A percentile compares a stretch with the other conserved stretches of the same genome.
phyloP scores from a whole-genome alignment of 257 asterid species.

The Solanum clarkiae region DNA sequence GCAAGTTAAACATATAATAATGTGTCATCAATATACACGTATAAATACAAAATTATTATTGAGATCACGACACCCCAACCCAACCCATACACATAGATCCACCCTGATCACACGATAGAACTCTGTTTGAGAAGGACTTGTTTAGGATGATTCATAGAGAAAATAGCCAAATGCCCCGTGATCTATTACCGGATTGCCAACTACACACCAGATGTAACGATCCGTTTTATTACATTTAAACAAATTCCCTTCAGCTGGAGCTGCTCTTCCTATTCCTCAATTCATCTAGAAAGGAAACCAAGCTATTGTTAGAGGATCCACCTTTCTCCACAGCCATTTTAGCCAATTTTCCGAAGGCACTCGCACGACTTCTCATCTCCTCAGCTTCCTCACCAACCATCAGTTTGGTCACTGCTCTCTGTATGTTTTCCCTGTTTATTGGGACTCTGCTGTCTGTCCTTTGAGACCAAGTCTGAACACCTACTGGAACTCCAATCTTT shows the following conservation, averaged over 20 bases:
- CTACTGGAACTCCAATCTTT: slow-evolving; percentile 22
- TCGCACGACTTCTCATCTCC: background rate
- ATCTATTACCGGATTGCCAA: too few relatives aligned
- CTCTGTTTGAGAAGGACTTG: background rate
- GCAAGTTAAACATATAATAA: too few relatives aligned
- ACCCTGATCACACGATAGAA: background rate
- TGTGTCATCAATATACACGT: too few relatives aligned
- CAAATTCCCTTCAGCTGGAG: background rate
- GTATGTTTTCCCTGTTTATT: background rate
- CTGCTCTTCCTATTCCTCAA: background rate
- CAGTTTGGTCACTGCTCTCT: background rate
- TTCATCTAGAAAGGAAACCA: background rate
- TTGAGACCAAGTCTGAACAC: slow-evolving; percentile 16
- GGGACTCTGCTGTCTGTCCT: background rate
- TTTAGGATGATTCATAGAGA: background rate
- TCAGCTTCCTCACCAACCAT: background rate
- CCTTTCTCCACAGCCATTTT: background rate
- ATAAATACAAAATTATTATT: too few relatives aligned
- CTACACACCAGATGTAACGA: too few relatives aligned
- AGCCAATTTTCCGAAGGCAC: background rate
- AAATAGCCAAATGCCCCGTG: too few relatives aligned
- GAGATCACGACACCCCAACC: too few relatives aligned
- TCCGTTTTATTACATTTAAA: background rate
- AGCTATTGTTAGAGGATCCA: background rate
- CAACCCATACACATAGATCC: too few relatives aligned